Evolutionary conservation across 2,329 filamentous ascomycete species (phyloP).

Genomic region (Plectosphaerella cucumerina): DNA sequence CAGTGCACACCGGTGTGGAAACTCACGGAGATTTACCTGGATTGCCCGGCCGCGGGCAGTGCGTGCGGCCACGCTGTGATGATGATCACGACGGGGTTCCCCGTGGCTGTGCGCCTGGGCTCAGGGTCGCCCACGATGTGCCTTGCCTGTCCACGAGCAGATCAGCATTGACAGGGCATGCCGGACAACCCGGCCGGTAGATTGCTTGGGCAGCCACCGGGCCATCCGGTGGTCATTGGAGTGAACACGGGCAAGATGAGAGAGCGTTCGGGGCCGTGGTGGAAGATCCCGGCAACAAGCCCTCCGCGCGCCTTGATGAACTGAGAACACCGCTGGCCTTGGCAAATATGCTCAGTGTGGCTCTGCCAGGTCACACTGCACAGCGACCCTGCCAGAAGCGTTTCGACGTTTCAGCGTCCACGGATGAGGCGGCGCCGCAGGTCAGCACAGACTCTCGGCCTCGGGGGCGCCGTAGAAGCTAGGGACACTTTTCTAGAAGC

Average conservation of each 20-base stretch:
- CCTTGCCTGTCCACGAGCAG: not conserved
- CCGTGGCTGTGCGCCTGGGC: too few relatives aligned
- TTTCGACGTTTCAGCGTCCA: not conserved
- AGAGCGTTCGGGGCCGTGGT: not conserved
- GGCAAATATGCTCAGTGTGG: too few relatives aligned
- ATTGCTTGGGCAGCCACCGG: not conserved
- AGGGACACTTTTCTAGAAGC: not conserved
- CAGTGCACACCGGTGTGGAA: not conserved
- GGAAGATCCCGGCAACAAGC: not conserved
- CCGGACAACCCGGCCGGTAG: not conserved
- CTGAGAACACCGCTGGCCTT: too few relatives aligned
- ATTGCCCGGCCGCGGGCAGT: too few relatives aligned
- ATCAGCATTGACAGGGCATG: not conserved
- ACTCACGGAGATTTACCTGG: not conserved
- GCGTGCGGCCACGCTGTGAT: too few relatives aligned
- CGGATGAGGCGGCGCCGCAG: not conserved
- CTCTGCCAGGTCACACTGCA: too few relatives aligned
- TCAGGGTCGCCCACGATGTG: too few relatives aligned
- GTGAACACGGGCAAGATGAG: not conserved
- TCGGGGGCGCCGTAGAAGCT: not conserved
- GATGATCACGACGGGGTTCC: too few relatives aligned
- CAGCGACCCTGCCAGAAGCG: not conserved
- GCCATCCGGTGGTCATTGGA: not conserved
- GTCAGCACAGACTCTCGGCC: not conserved
- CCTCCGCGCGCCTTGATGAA: not conserved